Base-by-base conservation (phyloP, 805 yeast genomes). In the Ogataea philodendri region DNA sequence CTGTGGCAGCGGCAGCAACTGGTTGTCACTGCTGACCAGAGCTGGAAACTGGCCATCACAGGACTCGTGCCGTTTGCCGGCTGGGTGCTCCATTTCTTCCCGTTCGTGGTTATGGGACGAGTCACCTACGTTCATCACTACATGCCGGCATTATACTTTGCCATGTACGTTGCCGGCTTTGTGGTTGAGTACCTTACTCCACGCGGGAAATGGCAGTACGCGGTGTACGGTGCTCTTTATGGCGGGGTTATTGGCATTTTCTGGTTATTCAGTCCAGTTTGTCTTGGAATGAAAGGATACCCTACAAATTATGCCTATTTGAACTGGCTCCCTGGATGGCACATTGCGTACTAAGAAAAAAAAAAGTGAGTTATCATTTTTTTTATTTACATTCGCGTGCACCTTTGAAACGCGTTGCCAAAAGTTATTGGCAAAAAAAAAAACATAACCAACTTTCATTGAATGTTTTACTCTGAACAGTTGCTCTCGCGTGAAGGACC, bases 61-160 rank as follows among this genome's bases (percentile, higher is more conserved):
- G 93, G 88, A 48, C 60, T 82, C 28, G 77, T 78, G 52, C 95
- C 95, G 32, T 72, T 84, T 73, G 63, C 84, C 33, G 93, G 86
- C 9, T 84, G 90, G 88, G 78, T 84, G 22, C 66, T 83, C 57
- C 93, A 84, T 58, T 84, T 67, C 59, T 57, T 74, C 55, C 90
- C 95, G 19, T 84, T 84, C 49, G 73, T 77, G 20, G 66, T 84
- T 32, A 84, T 84, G 95, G 82, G 87, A 10, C 75, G 95, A 69
- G 93, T 84, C 48, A 82, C 90, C 0, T 84, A 84, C 52, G 86
- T 82, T 28, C 95, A 84, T 59, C 95, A 84, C 64, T 84, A 84
- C 59, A 67, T 83, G 54, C 95, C 95, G 30, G 89, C 93, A 0
- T 66, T 84, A 46, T 84, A 84, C 62, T 84, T 84, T 59, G 86